Evolutionary conservation across 208 protist species (phyloP).

Genomic region (Herpetomonas samuelpessoai): DNA sequence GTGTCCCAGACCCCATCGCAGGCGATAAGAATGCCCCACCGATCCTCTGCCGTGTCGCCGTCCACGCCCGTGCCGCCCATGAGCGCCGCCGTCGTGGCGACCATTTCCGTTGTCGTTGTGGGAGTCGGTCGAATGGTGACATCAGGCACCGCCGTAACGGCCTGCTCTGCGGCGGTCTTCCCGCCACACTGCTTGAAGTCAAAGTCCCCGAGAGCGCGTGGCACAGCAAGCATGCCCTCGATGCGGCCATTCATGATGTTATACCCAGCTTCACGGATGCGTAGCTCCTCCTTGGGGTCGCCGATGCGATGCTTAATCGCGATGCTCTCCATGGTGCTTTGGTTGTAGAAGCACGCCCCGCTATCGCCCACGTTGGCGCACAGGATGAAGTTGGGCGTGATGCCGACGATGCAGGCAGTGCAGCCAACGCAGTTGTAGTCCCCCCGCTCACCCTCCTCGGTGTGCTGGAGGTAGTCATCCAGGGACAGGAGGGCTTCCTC

Average conservation of each 20-base stretch:
- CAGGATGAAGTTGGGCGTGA: slow-evolving; percentile 72
- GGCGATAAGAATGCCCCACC: slow-evolving; percentile 72
- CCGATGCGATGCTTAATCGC: slow-evolving; percentile 61
- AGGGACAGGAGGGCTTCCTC: slow-evolving; percentile 68
- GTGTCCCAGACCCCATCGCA: slow-evolving; percentile 88
- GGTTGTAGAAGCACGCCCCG: slow-evolving; percentile 63
- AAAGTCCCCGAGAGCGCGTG: slow-evolving; percentile 79
- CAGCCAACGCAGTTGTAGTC: slow-evolving; percentile 75
- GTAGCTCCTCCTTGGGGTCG: slow-evolving; percentile 36
- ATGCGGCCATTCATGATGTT: slow-evolving; percentile 48
- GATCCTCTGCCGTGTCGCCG: slow-evolving; percentile 8
- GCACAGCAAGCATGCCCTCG: slow-evolving; percentile 75
- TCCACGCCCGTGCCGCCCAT: neutral
- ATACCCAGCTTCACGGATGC: slow-evolving; percentile 69
- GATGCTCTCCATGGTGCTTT: slow-evolving; percentile 33
- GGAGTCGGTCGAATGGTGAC: slow-evolving; percentile 65
- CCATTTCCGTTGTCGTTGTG: slow-evolving; percentile 12
- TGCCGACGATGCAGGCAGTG: slow-evolving; percentile 75
- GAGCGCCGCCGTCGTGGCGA: neutral
- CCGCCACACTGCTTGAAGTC: slow-evolving; percentile 88
- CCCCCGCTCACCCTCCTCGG: slow-evolving; percentile 44
- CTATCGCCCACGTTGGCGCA: slow-evolving; percentile 83
- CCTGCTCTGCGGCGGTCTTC: slow-evolving; percentile 46
- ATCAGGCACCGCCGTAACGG: slow-evolving; percentile 60
- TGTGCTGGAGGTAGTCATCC: slow-evolving; percentile 45